These are phyloP conservation scores for Diplodia mutila DNA, from an alignment of 2,329 filamentous ascomycete species.

Conservation along the genomic window DNA sequence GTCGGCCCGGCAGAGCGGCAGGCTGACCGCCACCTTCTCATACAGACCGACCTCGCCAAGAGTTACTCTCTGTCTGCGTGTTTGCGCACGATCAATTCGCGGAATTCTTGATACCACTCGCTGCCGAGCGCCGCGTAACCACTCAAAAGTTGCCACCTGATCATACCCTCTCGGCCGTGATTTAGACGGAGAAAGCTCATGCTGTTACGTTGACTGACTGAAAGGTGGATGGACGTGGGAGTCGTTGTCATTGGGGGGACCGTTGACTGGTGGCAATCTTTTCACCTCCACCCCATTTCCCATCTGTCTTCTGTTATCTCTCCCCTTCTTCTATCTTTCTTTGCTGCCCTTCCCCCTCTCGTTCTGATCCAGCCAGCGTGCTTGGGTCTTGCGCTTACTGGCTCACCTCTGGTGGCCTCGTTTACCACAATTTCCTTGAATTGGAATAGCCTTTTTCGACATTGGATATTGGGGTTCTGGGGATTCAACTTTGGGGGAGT, in stretches of 20 bases:
- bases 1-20: background rate
- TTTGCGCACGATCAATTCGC: constrained; percentile 9
- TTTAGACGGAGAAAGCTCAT: constrained; percentile 12
- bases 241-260: background rate
- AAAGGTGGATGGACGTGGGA: background rate
- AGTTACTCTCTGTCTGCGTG: constrained; percentile 2
- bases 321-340: background rate
- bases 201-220: constrained; percentile 2
- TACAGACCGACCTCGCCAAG: constrained; percentile 3
- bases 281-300: background rate
- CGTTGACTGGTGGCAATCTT: background rate
- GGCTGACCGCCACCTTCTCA: constrained; percentile 2
- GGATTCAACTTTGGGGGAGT: background rate
- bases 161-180: background rate
- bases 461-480: constrained; percentile 14
- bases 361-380: background rate
- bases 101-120: constrained; percentile 13
- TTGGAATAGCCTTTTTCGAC: constrained; percentile 1
- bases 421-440: background rate
- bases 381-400: background rate
- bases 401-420: background rate
- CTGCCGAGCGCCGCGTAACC: constrained; percentile 9
- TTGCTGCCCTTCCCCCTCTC: constrained; percentile 1
- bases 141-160: constrained; percentile 8
- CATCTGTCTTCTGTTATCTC: background rate